These are phyloP conservation scores for Calamus simplicifolius DNA, from an alignment of 176 grass and related monocot species.

Conservation along the genomic window DNA sequence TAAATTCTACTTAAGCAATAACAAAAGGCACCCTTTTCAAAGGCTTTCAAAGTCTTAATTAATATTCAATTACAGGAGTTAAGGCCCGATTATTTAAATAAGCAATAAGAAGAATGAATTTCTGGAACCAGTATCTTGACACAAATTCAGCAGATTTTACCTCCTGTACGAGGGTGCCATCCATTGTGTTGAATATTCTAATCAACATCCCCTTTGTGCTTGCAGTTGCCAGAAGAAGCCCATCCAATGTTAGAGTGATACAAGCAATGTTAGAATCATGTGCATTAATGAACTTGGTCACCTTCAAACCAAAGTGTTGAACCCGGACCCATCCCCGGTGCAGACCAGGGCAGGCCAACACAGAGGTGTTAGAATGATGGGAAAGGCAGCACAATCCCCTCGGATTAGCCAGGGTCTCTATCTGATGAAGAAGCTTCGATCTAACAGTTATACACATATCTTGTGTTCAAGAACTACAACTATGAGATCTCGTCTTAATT, in stretches of 20 bases:
- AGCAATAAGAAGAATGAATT: constrained; percentile 1
- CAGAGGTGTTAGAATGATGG: constrained; percentile 68
- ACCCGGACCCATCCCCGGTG: constrained; percentile 61
- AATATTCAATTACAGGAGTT: no score
- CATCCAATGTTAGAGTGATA: constrained; percentile 85
- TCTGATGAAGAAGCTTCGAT: constrained; percentile 86
- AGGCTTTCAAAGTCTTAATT: no score
- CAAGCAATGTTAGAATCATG: constrained; percentile 91
- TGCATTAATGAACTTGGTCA: constrained; percentile 68
- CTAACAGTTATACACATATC: constrained; percentile 69
- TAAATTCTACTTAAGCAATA: no score
- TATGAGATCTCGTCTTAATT: constrained; percentile 53
- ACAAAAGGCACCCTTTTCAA: no score
- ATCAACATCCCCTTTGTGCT: constrained; percentile 88
- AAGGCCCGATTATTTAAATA: no score
- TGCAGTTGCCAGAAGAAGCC: constrained; percentile 74
- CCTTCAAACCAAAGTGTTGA: constrained; percentile 86
- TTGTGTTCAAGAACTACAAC: constrained; percentile 90
- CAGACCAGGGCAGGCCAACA: constrained; percentile 77
- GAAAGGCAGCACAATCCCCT: constrained; percentile 92
- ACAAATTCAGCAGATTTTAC: constrained; percentile 28
- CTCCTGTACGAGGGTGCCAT: constrained; percentile 85
- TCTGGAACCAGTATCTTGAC: not conserved
- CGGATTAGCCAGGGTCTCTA: constrained; percentile 68
- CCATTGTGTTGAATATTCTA: constrained; percentile 97